These are phyloP conservation scores for Eucalyptus grandis DNA, from an alignment of 345 rosid species.

Conservation along the genomic window DNA sequence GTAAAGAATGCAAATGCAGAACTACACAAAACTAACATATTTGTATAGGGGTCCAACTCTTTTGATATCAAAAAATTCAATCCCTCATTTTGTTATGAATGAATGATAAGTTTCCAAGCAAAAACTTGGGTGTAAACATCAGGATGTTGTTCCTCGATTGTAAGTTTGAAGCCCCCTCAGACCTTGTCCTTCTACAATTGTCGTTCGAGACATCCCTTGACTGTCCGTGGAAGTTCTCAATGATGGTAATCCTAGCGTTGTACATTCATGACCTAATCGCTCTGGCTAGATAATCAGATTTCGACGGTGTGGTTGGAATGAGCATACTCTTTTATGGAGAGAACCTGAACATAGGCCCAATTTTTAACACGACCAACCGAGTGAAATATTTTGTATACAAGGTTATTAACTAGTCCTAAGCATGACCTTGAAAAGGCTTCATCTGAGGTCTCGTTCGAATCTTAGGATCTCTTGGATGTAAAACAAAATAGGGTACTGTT, in stretches of 20 bases:
- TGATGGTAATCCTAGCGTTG: conserved; percentile 38
- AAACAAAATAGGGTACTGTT: background rate
- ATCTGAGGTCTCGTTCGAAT: background rate
- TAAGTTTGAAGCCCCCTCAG: conserved; percentile 57
- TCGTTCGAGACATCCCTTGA: conserved; percentile 44
- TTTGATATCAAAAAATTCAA: background rate
- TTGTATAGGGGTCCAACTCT: background rate
- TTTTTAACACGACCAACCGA: conserved; percentile 37
- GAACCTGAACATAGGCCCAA: conserved; percentile 59
- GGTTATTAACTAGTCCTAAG: background rate
- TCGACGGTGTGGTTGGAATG: conserved; percentile 36
- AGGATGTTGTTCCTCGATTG: background rate
- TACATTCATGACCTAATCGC: conserved; percentile 43
- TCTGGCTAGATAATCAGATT: conserved; percentile 68
- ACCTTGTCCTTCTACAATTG: conserved; percentile 30
- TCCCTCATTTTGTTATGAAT: background rate
- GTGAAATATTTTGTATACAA: conserved; percentile 23
- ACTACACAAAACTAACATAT: background rate
- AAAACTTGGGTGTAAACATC: background rate
- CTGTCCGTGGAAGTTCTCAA: conserved; percentile 57
- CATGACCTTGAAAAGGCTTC: background rate
- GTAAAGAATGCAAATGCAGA: background rate
- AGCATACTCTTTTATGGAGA: conserved; percentile 60
- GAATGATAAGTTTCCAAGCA: background rate
- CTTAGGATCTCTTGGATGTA: background rate